These are phyloP conservation scores for Fusarium austroafricanum DNA, from an alignment of 2,329 filamentous ascomycete genomes.

Conservation along the genomic window DNA sequence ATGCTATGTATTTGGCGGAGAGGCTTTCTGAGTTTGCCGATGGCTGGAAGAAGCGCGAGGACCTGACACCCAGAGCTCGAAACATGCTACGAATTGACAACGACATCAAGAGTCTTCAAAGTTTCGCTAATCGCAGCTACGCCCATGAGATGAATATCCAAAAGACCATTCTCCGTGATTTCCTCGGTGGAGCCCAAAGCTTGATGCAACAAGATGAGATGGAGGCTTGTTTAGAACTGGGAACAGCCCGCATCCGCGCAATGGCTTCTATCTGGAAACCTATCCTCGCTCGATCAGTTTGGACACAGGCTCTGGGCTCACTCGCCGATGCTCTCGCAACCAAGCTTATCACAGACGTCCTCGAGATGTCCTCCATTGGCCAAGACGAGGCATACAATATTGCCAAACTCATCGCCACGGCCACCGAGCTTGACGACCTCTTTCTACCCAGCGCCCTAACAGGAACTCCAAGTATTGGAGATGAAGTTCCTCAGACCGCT, in stretches of 20 bases:
- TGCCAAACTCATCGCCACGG: slow-evolving; percentile 66
- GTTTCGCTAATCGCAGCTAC: slow-evolving; percentile 72
- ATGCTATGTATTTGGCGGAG: slow-evolving; percentile 72
- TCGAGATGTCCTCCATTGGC: slow-evolving; percentile 70
- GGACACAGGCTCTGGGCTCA: slow-evolving; percentile 71
- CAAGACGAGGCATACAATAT: slow-evolving; percentile 73
- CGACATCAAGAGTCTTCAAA: slow-evolving; percentile 69
- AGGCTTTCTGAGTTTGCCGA: slow-evolving; percentile 61
- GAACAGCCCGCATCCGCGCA: slow-evolving; percentile 63
- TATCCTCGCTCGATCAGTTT: slow-evolving; percentile 70
- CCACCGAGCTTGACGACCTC: slow-evolving; percentile 69
- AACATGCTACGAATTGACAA: slow-evolving; percentile 69
- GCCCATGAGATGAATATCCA: slow-evolving; percentile 70
- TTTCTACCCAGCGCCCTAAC: slow-evolving; percentile 62
- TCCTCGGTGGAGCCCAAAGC: slow-evolving; percentile 70
- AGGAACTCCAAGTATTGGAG: slow-evolving; percentile 44
- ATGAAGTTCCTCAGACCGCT: slow-evolving; percentile 65
- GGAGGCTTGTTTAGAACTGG: slow-evolving; percentile 64
- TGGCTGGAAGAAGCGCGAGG: slow-evolving; percentile 65
- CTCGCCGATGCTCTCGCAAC: slow-evolving; percentile 68
- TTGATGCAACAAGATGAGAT: slow-evolving; percentile 68
- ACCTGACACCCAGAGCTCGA: slow-evolving; percentile 62
- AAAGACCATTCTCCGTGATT: slow-evolving; percentile 70
- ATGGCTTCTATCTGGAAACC: slow-evolving; percentile 67
- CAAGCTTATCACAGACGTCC: slow-evolving; percentile 71